A percentile compares a stretch with the other conserved stretches of the same genome.
These are phyloP conservation scores for Rhizoclosmatium sp. DNA, from an alignment of 192 early-diverging fungal species.

Conservation along the genomic window DNA sequence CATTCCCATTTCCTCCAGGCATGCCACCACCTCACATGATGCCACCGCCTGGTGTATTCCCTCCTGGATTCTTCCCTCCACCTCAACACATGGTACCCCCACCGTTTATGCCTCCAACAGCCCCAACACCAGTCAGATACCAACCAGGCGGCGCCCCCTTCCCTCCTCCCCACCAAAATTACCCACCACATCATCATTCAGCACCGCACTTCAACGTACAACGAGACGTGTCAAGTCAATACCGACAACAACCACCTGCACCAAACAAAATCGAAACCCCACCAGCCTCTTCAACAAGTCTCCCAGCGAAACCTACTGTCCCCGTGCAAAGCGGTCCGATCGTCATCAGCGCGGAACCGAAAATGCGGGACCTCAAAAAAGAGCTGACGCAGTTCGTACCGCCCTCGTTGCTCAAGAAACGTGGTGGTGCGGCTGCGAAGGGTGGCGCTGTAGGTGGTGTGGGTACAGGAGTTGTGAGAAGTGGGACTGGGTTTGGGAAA, in stretches of 20 bases:
- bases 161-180: slow-evolving; percentile 33
- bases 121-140: slow-evolving; percentile 14
- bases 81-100: slow-evolving; percentile 25
- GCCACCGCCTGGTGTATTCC: slow-evolving; percentile 34
- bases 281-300: background rate
- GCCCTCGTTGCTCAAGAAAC: slow-evolving; percentile 64
- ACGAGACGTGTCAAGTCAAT: slow-evolving; percentile 31
- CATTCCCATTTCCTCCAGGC: slow-evolving; percentile 38
- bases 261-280: background rate
- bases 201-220: slow-evolving; percentile 25
- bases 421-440: slow-evolving; percentile 36
- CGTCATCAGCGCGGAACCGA: slow-evolving; percentile 79
- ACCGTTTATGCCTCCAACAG: slow-evolving; percentile 23
- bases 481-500: slow-evolving; percentile 58
- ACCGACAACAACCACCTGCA: background rate
- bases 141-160: background rate
- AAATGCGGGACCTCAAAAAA: slow-evolving; percentile 82
- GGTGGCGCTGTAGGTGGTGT: slow-evolving; percentile 6
- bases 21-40: slow-evolving; percentile 44
- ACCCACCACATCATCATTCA: slow-evolving; percentile 17
- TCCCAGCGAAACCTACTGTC: background rate
- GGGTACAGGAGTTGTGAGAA: slow-evolving; percentile 19
- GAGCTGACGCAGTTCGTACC: slow-evolving; percentile 80
- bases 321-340: slow-evolving; percentile 34
- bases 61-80: slow-evolving; percentile 7